A percentile compares a stretch with the other conserved stretches of the same genome.
Conservation (phyloP, 2,329 filamentous ascomycete species). For the Diaporthe destruens region DNA sequence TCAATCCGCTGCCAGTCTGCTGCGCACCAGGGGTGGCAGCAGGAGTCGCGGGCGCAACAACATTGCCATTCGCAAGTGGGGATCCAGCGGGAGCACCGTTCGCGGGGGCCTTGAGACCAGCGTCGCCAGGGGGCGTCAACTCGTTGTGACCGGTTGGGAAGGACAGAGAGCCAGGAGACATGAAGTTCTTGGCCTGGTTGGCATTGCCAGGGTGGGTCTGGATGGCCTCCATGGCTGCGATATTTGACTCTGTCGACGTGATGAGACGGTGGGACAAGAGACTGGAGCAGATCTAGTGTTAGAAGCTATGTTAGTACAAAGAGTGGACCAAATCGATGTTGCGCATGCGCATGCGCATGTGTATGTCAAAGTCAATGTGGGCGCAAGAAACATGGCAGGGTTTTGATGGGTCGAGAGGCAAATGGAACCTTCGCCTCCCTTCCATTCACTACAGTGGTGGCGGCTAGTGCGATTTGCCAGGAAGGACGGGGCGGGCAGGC, state of each 20-base stretch:
- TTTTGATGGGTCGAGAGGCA: neutral
- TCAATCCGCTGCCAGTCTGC: conserved; percentile 87
- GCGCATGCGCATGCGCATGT: too few species aligned
- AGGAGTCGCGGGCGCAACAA: conserved; percentile 89
- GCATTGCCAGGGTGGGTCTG: conserved; percentile 93
- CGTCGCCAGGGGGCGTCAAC: conserved; percentile 82
- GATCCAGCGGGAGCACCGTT: conserved; percentile 65
- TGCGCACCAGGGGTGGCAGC: conserved; percentile 90
- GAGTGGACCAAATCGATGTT: neutral
- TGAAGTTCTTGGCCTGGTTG: conserved; percentile 95
- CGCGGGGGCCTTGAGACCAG: conserved; percentile 70
- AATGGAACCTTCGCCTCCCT: neutral
- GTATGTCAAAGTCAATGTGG: neutral
- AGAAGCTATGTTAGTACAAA: conserved; percentile 7
- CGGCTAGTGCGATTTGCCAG: neutral
- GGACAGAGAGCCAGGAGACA: conserved; percentile 89
- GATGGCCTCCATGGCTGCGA: conserved; percentile 82
- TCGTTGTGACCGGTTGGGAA: conserved; percentile 89
- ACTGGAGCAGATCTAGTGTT: conserved; percentile 47
- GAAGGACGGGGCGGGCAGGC: neutral
- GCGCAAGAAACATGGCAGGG: neutral
- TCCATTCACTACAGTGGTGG: conserved; percentile 34
- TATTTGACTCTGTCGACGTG: conserved; percentile 2
- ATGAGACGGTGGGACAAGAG: conserved; percentile 11
- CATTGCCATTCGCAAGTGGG: conserved; percentile 75